Evolutionary conservation across 148 eudicot species (phyloP).

Genomic region (Chenopodium formosanum): DNA sequence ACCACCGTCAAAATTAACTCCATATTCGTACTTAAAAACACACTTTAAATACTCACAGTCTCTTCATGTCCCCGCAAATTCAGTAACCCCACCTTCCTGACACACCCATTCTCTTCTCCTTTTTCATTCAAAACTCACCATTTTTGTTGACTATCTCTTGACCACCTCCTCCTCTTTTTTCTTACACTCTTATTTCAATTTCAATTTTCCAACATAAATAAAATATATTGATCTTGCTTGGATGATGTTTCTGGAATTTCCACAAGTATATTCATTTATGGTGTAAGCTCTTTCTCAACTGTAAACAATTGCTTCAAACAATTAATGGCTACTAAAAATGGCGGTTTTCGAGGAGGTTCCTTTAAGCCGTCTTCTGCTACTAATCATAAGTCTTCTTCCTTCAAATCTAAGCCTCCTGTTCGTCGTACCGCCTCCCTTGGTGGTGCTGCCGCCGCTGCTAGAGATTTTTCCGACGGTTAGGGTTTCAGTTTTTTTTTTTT

Average conservation of each 20-base stretch:
- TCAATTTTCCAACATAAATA: too few relatives aligned
- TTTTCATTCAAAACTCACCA: constrained; percentile 11
- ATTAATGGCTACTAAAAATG: constrained; percentile 37
- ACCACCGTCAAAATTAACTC: too few relatives aligned
- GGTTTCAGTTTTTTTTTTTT: background rate
- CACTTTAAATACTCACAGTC: background rate
- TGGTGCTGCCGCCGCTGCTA: constrained; percentile 38
- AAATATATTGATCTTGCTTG: too few relatives aligned
- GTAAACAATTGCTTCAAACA: background rate
- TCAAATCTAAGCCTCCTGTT: constrained; percentile 56
- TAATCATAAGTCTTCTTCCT: constrained; percentile 51
- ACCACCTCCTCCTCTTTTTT: background rate
- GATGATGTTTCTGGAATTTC: too few relatives aligned
- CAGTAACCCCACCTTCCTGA: constrained; percentile 12
- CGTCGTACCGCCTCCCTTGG: constrained; percentile 62
- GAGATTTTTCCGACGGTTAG: constrained; percentile 23
- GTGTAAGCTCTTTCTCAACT: background rate
- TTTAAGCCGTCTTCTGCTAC: constrained; percentile 33
- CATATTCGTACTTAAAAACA: too few relatives aligned
- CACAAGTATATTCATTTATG: too few relatives aligned
- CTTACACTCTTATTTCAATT: background rate
- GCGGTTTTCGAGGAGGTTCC: constrained; percentile 21
- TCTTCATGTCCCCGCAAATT: background rate
- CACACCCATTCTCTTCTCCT: background rate
- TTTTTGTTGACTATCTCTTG: background rate